A percentile compares a stretch with the other conserved stretches of the same genome.
These are phyloP conservation scores for Phylloporus sp. DNA, from an alignment of 768 basidiomycete genomes.

Conservation along the genomic window DNA sequence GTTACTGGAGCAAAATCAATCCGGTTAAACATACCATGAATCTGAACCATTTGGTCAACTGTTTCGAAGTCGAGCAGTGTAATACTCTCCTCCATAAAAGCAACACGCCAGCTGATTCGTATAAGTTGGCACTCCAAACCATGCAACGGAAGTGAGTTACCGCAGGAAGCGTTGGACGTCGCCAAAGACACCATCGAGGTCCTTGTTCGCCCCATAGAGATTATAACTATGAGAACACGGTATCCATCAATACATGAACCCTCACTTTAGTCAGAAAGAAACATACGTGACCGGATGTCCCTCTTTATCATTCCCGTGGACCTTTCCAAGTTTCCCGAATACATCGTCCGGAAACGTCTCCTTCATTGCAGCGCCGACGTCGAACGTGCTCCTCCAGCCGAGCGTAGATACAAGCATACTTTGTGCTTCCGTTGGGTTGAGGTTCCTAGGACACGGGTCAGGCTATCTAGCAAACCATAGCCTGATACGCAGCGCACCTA, in stretches of 20 bases:
- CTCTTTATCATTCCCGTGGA: conserved; percentile 68
- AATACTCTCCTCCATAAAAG: conserved; percentile 69
- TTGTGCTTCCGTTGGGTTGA: conserved; percentile 50
- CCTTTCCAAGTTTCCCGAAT: conserved; percentile 60
- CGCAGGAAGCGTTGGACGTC: conserved; percentile 74
- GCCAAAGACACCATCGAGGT: conserved; percentile 68
- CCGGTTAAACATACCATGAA: conserved; percentile 49
- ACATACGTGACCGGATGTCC: conserved; percentile 67
- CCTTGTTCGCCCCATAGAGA: conserved; percentile 67
- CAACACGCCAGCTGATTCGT: conserved; percentile 65
- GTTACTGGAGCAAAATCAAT: neutral
- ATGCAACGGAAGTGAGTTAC: conserved; percentile 31
- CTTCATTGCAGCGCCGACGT: conserved; percentile 54
- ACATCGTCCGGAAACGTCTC: conserved; percentile 61
- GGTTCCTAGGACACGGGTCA: conserved; percentile 42
- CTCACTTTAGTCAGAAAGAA: neutral
- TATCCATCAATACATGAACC: neutral
- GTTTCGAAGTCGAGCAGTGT: conserved; percentile 63
- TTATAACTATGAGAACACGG: conserved; percentile 58
- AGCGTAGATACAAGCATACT: conserved; percentile 69
- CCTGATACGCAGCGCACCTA: conserved; percentile 38
- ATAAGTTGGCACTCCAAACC: conserved; percentile 2
- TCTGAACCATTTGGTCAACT: conserved; percentile 69
- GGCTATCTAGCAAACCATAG: neutral
- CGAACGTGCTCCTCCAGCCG: conserved; percentile 66